Evolutionary conservation across 768 basidiomycete genomes (phyloP), one percentile per base, ranked within the genome.

Genomic region (Suillus subaureus): DNA sequence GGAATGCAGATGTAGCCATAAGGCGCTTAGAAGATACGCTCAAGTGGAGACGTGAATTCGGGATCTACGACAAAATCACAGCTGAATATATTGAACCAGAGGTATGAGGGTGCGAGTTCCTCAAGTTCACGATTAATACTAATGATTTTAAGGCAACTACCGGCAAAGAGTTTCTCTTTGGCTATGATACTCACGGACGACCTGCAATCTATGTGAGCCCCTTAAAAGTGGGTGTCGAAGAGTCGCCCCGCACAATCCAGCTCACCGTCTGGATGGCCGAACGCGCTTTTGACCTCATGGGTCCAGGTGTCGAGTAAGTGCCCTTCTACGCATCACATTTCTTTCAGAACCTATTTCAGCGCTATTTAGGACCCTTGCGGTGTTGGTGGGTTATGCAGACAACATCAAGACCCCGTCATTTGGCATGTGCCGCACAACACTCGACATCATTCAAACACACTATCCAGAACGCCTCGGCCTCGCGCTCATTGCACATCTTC

Each of bases 401-500:
- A 84, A 83, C 73, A 86, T 83, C 42, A 93, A 91, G 75, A 85
- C 70, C 31, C 83, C 85, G 1, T 79, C 82, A 6, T 60, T 86
- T 13, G 42, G 70, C 0, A 77, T 74, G 13, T 66, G 83, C 7
- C 77, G 80, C 9, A 72, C 69, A 26, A 79, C 83, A 12, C 81
- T 90, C 61, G 77, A 82, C 73, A 90, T 93, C 69, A 81, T 94
- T 18, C 93, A 94, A 71, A 84, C 87, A 26, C 92, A 95, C 72
- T 95, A 94, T 70, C 93, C 93, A 0, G 95, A 97, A 74, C 87
- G 95, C 4, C 87, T 97, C 42, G 93, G 92, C 31, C 73, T 81
- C 16, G n/a, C n/a, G n/a, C n/a, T n/a, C n/a, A n/a, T n/a, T n/a
- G n/a, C n/a, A n/a, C n/a, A n/a, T n/a, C n/a, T n/a, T n/a, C n/a